Evolutionary conservation across 108 stramenopile genomes (phyloP).

Genomic region (Fragilaria crotonensis): DNA sequence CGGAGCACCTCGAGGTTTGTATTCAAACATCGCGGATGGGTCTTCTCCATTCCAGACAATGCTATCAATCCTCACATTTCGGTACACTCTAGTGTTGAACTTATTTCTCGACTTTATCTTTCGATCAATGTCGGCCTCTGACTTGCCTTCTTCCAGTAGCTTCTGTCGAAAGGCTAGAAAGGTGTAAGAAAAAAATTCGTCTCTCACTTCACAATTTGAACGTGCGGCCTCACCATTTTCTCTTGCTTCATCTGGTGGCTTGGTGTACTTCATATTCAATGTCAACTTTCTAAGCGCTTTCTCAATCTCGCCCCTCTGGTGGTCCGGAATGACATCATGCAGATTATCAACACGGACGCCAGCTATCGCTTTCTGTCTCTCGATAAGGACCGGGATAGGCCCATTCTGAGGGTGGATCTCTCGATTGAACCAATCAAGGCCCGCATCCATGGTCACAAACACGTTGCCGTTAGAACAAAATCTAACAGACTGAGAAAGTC

Average conservation of each 20-base stretch:
- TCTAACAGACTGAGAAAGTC: not conserved
- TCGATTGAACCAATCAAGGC: slow-evolving; percentile 1
- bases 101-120: not conserved
- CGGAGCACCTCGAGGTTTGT: too few relatives aligned
- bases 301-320: not conserved
- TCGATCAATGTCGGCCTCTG: not conserved
- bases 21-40: too few relatives aligned
- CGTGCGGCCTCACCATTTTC: slow-evolving; percentile 9
- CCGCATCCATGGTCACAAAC: not conserved
- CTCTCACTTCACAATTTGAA: too few relatives aligned
- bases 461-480: slow-evolving; percentile 1
- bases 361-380: not conserved
- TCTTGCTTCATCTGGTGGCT: not conserved
- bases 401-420: not conserved
- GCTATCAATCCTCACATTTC: too few relatives aligned
- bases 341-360: not conserved
- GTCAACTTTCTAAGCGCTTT: not conserved
- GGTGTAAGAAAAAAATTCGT: too few relatives aligned
- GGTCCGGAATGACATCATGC: not conserved
- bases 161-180: slow-evolving; percentile 2
- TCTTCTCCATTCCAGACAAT: too few relatives aligned
- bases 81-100: not conserved
- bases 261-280: not conserved
- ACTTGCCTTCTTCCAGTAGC: slow-evolving; percentile 11
- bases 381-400: not conserved